Conservation (phyloP, 768 basidiomycete species). For the Rhodotorula kratochvilovae region DNA sequence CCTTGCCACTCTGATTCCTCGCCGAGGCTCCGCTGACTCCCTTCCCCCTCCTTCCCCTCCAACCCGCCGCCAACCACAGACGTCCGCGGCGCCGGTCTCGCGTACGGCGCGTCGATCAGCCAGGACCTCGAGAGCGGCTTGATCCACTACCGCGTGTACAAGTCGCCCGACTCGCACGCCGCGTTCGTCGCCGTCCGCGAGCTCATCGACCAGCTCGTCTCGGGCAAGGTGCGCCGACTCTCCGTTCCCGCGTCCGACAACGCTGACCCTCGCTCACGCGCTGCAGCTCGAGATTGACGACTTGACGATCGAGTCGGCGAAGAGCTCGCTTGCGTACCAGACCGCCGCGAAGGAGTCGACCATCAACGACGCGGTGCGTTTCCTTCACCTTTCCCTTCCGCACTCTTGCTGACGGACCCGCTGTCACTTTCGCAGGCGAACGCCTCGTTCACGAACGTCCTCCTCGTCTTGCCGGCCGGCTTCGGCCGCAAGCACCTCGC, state of each 20-base stretch:
- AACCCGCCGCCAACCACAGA: conserved; percentile 52
- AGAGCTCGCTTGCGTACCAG: conserved; percentile 81
- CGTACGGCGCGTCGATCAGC: conserved; percentile 52
- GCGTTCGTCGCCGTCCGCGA: conserved; percentile 76
- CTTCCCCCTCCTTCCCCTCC: background rate
- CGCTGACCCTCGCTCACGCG: no score
- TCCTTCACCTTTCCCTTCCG: background rate
- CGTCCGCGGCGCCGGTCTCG: conserved; percentile 89
- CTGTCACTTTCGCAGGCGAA: conserved; percentile 56
- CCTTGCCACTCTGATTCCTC: background rate
- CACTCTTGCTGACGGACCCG: no score
- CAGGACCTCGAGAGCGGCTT: conserved; percentile 41
- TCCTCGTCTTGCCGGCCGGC: conserved; percentile 75
- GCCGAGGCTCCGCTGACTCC: background rate
- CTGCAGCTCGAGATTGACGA: conserved; percentile 70
- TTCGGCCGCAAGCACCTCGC: conserved; percentile 71
- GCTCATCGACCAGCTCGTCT: conserved; percentile 71
- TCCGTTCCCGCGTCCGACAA: conserved; percentile 38
- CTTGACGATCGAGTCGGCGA: conserved; percentile 79
- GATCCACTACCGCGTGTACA: conserved; percentile 44
- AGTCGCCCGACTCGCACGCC: conserved; percentile 50
- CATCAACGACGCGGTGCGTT: conserved; percentile 73
- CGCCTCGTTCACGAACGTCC: conserved; percentile 77
- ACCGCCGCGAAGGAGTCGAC: conserved; percentile 79
- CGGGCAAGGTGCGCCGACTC: conserved; percentile 63